Evolutionary conservation across 305 asterid species (phyloP).

Genomic region (Withania somnifera): DNA sequence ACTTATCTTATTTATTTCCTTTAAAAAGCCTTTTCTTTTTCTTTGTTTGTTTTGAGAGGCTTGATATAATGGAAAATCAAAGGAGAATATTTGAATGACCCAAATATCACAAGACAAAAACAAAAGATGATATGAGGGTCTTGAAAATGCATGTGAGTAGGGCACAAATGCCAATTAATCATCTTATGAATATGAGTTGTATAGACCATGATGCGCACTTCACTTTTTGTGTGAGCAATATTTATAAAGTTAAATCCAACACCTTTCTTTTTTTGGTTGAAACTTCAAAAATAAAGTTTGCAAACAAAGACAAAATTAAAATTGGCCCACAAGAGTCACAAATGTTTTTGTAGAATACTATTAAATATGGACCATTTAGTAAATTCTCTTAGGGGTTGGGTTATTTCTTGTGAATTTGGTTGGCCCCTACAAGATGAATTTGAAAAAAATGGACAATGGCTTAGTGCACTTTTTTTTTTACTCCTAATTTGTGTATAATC

Average conservation of each 20-base stretch:
- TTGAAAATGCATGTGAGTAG: conserved; percentile 7
- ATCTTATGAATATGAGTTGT: neutral
- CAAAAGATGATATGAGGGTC: neutral
- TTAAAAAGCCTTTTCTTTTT: neutral
- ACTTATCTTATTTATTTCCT: neutral
- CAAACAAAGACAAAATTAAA: neutral
- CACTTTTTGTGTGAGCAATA: neutral
- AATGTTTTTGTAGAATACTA: neutral
- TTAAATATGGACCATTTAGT: neutral
- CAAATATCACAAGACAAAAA: neutral
- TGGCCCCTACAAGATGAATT: neutral
- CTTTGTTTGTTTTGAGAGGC: neutral
- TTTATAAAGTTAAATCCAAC: neutral
- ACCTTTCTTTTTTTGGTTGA: neutral
- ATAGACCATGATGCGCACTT: neutral
- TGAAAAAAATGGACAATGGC: neutral
- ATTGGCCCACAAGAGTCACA: neutral
- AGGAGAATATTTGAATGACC: neutral
- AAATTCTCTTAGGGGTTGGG: neutral
- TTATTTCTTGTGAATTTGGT: neutral
- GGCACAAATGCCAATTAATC: neutral
- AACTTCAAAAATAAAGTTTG: neutral
- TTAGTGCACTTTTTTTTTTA: neutral
- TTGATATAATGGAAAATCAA: neutral
- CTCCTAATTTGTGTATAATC: neutral